phyloP scores from a whole-genome alignment of 2,329 filamentous ascomycete species.

The Neofusicoccum sp. region DNA sequence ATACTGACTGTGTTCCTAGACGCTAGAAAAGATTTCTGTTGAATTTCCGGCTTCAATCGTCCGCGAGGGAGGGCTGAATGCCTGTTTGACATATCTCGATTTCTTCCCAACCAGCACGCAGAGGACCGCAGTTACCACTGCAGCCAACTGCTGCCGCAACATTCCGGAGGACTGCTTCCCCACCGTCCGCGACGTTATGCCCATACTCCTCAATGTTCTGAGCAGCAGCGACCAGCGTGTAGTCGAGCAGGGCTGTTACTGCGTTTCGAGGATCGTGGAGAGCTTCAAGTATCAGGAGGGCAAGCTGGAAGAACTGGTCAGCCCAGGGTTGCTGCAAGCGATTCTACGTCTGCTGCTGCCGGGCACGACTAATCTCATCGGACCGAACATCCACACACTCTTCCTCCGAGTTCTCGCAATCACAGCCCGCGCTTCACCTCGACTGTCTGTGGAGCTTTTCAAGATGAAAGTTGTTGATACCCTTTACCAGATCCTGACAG shows the following conservation, averaged over 20 bases:
- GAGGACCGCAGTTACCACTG: slow-evolving; percentile 92
- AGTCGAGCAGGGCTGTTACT: slow-evolving; percentile 93
- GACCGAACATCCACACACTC: slow-evolving; percentile 91
- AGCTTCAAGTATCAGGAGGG: slow-evolving; percentile 89
- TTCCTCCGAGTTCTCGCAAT: slow-evolving; percentile 92
- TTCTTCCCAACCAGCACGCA: slow-evolving; percentile 98
- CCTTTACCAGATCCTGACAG: slow-evolving; percentile 93
- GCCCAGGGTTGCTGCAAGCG: slow-evolving; percentile 80
- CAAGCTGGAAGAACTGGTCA: slow-evolving; percentile 91
- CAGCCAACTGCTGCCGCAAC: slow-evolving; percentile 97
- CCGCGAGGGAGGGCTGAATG: slow-evolving; percentile 89
- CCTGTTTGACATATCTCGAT: slow-evolving; percentile 94
- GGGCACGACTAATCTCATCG: slow-evolving; percentile 93
- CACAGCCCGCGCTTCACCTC: slow-evolving; percentile 84
- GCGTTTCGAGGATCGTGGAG: slow-evolving; percentile 93
- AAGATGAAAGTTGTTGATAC: slow-evolving; percentile 98
- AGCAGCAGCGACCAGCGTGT: slow-evolving; percentile 94
- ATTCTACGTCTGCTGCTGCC: slow-evolving; percentile 86
- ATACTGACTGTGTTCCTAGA: slow-evolving; percentile 49
- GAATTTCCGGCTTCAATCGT: slow-evolving; percentile 96
- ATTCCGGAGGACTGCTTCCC: slow-evolving; percentile 92
- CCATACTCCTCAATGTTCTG: slow-evolving; percentile 86
- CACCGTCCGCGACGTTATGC: slow-evolving; percentile 94
- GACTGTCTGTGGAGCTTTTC: slow-evolving; percentile 84
- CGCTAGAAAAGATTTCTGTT: slow-evolving; percentile 93